Conservation (phyloP, 495 filamentous ascomycete species). For the Penicillium maclennaniae region DNA sequence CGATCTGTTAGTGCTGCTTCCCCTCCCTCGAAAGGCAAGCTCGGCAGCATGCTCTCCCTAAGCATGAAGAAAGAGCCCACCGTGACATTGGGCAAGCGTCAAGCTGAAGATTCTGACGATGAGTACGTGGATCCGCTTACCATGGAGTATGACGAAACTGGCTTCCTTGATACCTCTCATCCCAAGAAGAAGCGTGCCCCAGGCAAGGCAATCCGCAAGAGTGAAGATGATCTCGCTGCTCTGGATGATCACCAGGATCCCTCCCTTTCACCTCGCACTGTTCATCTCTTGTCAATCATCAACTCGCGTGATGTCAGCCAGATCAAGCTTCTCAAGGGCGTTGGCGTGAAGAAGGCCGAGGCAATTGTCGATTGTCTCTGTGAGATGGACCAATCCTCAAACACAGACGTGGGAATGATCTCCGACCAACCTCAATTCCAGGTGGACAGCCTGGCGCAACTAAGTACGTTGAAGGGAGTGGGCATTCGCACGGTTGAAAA, state of each 20-base stretch:
- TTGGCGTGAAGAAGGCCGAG: constrained; percentile 53
- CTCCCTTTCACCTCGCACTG: constrained; percentile 60
- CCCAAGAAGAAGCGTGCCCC: constrained; percentile 39
- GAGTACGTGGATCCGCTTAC: constrained; percentile 31
- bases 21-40: constrained; percentile 23
- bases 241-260: constrained; percentile 28
- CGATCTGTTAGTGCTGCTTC: constrained; percentile 15
- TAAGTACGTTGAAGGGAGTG: constrained; percentile 50
- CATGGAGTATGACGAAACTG: constrained; percentile 31
- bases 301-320: constrained; percentile 74
- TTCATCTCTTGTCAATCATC: constrained; percentile 73
- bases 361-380: constrained; percentile 51
- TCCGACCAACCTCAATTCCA: constrained; percentile 29
- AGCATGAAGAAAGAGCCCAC: constrained; percentile 34
- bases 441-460: constrained; percentile 41
- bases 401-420: constrained; percentile 13
- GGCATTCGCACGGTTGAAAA: constrained; percentile 51
- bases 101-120: constrained; percentile 30
- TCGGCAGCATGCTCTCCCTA: constrained; percentile 42
- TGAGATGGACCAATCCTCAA: constrained; percentile 37
- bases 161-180: constrained; percentile 28
- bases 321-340: constrained; percentile 65
- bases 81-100: constrained; percentile 29
- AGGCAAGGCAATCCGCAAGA: constrained; percentile 23
- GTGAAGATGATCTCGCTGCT: constrained; percentile 14